phyloP scores from a whole-genome alignment of 768 basidiomycete genomes.

The Boletus pseudo-olivaceus region DNA sequence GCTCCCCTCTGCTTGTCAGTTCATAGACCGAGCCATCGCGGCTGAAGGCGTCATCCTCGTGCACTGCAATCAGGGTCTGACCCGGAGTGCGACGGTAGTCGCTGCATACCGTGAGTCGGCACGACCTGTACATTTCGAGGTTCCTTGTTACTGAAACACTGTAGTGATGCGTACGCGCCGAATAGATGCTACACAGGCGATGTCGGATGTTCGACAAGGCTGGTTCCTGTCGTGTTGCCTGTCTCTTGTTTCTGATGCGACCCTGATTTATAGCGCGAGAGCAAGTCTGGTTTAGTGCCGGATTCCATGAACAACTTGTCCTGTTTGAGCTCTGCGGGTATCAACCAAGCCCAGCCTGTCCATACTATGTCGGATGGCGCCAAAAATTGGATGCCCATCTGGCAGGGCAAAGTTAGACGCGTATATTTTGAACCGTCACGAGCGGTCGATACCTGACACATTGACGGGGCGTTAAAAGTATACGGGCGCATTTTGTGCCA shows the following conservation, averaged over 20 bases:
- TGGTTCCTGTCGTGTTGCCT: constrained; percentile 11
- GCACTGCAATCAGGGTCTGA: constrained; percentile 64
- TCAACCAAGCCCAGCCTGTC: constrained; percentile 53
- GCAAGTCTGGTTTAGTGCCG: constrained; percentile 77
- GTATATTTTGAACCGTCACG: not conserved
- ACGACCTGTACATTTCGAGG: not conserved
- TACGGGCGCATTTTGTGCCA: not conserved
- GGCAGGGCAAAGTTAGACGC: constrained; percentile 24
- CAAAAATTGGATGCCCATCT: constrained; percentile 49
- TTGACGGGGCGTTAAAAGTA: constrained; percentile 10
- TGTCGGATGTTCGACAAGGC: constrained; percentile 62
- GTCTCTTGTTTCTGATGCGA: constrained; percentile 2
- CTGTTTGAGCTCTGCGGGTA: constrained; percentile 74
- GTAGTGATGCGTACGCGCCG: constrained; percentile 67
- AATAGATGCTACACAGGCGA: constrained; percentile 53
- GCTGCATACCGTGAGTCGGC: constrained; percentile 66
- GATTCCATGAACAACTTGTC: constrained; percentile 75
- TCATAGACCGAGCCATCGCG: constrained; percentile 59
- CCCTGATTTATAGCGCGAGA: constrained; percentile 49
- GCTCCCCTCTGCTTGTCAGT: constrained; percentile 61
- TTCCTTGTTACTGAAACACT: constrained; percentile 11
- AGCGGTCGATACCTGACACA: constrained; percentile 8
- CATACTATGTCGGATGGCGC: constrained; percentile 68
- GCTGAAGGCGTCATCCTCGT: constrained; percentile 62
- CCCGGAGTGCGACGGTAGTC: constrained; percentile 65